A percentile compares a stretch with the other conserved stretches of the same genome.
Evolutionary conservation across 257 asterid species (phyloP).

Genomic region (Paraleonurus japonicus): DNA sequence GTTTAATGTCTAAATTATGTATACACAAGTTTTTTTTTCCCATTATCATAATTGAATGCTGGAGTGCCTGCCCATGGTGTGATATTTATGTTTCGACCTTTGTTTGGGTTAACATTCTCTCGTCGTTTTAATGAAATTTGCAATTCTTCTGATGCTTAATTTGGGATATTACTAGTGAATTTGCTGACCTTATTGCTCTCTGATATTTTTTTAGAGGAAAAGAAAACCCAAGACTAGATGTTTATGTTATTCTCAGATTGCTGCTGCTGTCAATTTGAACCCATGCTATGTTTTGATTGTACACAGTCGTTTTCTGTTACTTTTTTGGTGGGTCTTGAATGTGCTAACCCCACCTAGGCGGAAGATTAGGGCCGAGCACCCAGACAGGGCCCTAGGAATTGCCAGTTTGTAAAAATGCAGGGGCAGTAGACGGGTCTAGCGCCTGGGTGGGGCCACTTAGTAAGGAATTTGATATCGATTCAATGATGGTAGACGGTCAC

Average conservation of each 20-base stretch:
- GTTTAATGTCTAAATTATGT: not conserved
- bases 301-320: not conserved
- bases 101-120: not conserved
- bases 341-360: not conserved
- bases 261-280: not conserved
- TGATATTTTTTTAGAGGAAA: not conserved
- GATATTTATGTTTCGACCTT: not conserved
- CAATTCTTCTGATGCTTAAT: constrained; percentile 7
- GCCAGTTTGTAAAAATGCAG: not conserved
- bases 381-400: no score
- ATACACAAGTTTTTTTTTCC: not conserved
- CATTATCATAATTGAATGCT: not conserved
- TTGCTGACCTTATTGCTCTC: not conserved
- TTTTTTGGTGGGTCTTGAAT: not conserved
- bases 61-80: not conserved
- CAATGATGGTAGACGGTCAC: no score
- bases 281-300: not conserved
- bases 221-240: not conserved
- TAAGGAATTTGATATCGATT: no score
- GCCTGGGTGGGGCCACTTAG: no score
- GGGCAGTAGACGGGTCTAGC: no score
- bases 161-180: not conserved
- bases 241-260: not conserved
- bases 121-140: not conserved
- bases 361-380: not conserved